A percentile compares a stretch with the other conserved stretches of the same genome.
Conservation (phyloP, 495 filamentous ascomycete species). For the Aspergillus egyptiacus region DNA sequence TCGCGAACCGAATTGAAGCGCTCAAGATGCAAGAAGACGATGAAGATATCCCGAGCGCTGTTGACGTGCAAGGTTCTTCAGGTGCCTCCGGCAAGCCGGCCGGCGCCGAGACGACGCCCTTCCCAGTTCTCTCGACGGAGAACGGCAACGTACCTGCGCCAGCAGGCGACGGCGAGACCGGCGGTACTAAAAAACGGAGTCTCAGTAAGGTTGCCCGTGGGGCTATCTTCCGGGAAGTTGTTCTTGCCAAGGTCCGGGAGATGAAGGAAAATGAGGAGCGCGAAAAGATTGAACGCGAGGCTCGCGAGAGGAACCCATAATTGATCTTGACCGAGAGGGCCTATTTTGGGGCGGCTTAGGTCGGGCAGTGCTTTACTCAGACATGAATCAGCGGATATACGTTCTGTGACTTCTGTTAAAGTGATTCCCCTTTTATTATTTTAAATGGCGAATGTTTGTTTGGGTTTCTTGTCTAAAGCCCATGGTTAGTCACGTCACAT, state of each 20-base stretch:
- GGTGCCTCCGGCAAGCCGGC: conserved; percentile 4
- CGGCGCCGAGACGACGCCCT: conserved; percentile 11
- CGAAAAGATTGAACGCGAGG: conserved; percentile 54
- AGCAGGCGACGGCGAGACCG: conserved; percentile 17
- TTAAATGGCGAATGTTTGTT: conserved; percentile 9
- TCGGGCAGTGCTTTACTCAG: not conserved
- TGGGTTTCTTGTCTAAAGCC: not conserved
- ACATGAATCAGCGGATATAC: conserved; percentile 10
- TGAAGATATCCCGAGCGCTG: conserved; percentile 61
- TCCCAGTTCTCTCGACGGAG: conserved; percentile 21
- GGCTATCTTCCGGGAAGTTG: conserved; percentile 96
- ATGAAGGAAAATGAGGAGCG: conserved; percentile 82
- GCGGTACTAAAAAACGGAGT: conserved; percentile 52
- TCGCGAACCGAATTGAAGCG: conserved; percentile 93
- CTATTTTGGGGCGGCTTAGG: conserved; percentile 7
- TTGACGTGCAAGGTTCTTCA: conserved; percentile 33
- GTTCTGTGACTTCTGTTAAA: conserved; percentile 19
- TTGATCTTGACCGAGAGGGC: conserved; percentile 17
- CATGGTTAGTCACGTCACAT: too few species aligned
- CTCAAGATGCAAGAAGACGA: conserved; percentile 96
- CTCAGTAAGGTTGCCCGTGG: conserved; percentile 74
- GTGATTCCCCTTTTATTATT: conserved; percentile 26
- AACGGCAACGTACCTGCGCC: conserved; percentile 8
- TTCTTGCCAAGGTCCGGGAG: conserved; percentile 90
- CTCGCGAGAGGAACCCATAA: conserved; percentile 36